Base-by-base conservation (phyloP, 257 asterid species). In the Penstemon eatonii region DNA sequence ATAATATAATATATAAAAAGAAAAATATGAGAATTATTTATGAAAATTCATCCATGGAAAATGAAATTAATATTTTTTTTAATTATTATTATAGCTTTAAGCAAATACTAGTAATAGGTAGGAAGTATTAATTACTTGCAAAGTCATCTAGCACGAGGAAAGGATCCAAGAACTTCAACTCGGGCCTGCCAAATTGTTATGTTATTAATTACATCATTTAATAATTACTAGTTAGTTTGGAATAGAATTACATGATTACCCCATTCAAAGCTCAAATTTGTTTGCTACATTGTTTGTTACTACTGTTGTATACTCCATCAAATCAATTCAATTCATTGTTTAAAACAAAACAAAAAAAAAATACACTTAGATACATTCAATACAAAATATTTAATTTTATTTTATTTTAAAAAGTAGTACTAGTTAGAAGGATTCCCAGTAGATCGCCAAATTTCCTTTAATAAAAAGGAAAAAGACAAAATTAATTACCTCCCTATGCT, bases 61-160 rank as follows among this genome's bases (percentile, higher is more conserved):
- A 33, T 15, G 41, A 53, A 8, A 40, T 5, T 25, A 25, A 25
- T 42, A 12, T 12, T 12, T 25, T 25, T 25, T 25, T 1, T 25
- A 25, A 25, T 25, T 25, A 25, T 25, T 1, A 25, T 25, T 25
- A 25, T 25, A 25, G 33, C 3, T 25, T 25, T 25, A 25, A 49
- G 42, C 49, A 25, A 56, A 59, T 15, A 15, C 18, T 4, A n/a
- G n/a, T n/a, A 10, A 5, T 37, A n/a, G 42, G 13, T 11, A 18
- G 52, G 25, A 9, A 54, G 60, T 18, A 8, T 63, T 78, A 90
- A 97, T 15, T 25, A 25, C 33, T 95, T 75, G 89, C 70, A 82
- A 90, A 90, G 53, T 90, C 97, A 83, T 90, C 98, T 68, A 90
- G 79, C 95, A 86, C 36, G 64, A 93, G 88, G 74, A 93, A 93